Conservation (phyloP, 2,329 filamentous ascomycete genomes). For the Cercospora canescens region DNA sequence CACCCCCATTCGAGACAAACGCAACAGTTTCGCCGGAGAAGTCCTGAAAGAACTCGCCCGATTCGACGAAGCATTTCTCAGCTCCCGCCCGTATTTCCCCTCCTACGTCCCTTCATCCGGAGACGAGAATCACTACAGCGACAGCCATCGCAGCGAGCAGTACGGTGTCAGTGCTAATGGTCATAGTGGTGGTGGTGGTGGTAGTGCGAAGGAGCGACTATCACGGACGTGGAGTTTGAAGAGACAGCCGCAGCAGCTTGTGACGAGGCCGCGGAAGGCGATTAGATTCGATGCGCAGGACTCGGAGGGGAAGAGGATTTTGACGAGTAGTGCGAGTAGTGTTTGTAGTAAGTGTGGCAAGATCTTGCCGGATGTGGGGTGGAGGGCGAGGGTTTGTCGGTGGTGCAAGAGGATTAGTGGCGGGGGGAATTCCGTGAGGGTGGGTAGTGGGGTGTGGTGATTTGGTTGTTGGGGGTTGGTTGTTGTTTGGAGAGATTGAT, state of each 20-base stretch:
- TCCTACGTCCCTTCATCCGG: not conserved
- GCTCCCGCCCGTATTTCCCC: not conserved
- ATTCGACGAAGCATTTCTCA: not conserved
- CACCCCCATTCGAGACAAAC: constrained; percentile 1
- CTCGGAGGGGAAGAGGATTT: constrained; percentile 7
- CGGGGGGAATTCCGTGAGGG: not conserved
- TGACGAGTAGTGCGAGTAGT: constrained; percentile 8
- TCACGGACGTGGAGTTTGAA: not conserved
- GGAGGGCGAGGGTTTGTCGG: constrained; percentile 2
- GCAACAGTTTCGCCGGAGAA: not conserved
- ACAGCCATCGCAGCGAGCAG: not conserved
- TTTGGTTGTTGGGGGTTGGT: not conserved
- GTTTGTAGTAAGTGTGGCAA: constrained; percentile 8
- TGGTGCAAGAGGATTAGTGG: constrained; percentile 9
- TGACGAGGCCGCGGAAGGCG: not conserved
- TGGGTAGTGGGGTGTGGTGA: not conserved
- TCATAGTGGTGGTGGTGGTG: not conserved
- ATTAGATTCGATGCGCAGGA: constrained; percentile 7
- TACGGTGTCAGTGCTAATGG: not conserved
- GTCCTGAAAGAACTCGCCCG: not conserved
- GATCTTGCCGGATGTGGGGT: constrained; percentile 4
- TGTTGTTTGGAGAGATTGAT: not conserved
- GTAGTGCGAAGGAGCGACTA: not conserved
- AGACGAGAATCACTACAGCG: not conserved
- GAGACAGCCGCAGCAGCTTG: not conserved